Percentiles rank a stretch among this genome's conserved stretches.
Evolutionary conservation across 306 rosid genomes (phyloP).

Genomic region (Lithocarpus polystachyus): DNA sequence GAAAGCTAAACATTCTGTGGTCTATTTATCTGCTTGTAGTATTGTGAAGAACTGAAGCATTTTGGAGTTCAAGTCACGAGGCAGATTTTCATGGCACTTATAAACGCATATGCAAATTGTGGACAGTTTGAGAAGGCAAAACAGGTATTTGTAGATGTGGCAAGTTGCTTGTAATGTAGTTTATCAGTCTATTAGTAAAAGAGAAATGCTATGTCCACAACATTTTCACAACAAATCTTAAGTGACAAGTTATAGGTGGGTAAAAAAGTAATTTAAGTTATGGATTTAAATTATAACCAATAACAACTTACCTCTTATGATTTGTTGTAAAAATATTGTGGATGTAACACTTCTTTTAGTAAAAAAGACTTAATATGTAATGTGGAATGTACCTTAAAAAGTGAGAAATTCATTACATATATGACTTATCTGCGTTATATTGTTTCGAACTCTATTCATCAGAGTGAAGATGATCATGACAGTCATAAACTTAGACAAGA

Average conservation of each 20-base stretch:
- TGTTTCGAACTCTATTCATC: background rate
- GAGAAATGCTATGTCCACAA: background rate
- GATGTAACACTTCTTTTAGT: background rate
- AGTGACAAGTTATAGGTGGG: no score
- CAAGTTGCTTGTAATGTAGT: conserved; percentile 12
- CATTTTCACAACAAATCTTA: no score
- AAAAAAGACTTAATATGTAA: conserved; percentile 1
- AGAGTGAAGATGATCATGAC: background rate
- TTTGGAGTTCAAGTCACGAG: conserved; percentile 36
- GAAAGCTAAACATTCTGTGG: conserved; percentile 10
- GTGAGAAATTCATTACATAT: background rate
- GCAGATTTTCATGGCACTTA: conserved; percentile 62
- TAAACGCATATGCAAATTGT: conserved; percentile 66
- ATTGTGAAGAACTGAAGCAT: conserved; percentile 54
- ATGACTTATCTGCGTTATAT: background rate
- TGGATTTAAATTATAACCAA: no score
- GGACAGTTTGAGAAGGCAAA: conserved; percentile 87
- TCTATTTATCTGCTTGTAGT: conserved; percentile 44
- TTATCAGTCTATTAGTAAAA: conserved; percentile 5
- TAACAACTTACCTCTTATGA: no score
- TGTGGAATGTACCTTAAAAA: background rate
- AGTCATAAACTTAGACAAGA: background rate
- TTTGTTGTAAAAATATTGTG: no score
- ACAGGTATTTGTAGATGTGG: conserved; percentile 49
- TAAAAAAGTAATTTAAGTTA: no score